Conservation (phyloP, 352 stramenopile species). For the Phytophthora sp. region DNA sequence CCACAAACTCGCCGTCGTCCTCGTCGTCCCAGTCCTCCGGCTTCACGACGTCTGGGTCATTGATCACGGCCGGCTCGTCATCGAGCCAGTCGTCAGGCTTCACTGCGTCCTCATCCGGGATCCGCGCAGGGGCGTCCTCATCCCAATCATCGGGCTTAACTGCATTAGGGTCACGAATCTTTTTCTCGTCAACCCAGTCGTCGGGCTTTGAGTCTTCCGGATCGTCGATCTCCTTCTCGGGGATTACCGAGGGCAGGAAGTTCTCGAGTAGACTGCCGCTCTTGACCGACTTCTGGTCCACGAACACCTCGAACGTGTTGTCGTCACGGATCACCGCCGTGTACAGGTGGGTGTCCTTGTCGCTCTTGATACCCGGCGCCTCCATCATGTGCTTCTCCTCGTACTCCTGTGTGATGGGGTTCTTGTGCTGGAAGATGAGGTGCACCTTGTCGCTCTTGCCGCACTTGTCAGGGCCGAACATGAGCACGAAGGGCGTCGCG, state of each 20-base stretch:
- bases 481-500: constrained; percentile 92
- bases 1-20: constrained; percentile 91
- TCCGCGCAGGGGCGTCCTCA: constrained; percentile 87
- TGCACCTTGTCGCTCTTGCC: constrained; percentile 94
- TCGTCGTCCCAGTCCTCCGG: constrained; percentile 96
- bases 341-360: constrained; percentile 92
- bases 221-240: constrained; percentile 93
- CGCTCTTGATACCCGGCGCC: constrained; percentile 77
- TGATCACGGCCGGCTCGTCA: constrained; percentile 76
- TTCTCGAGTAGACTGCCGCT: constrained; percentile 84
- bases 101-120: constrained; percentile 84
- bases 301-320: constrained; percentile 93
- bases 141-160: constrained; percentile 94
- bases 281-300: constrained; percentile 87
- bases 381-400: constrained; percentile 95
- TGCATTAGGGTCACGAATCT: constrained; percentile 89
- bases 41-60: constrained; percentile 80
- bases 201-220: constrained; percentile 90
- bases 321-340: constrained; percentile 91
- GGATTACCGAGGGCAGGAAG: constrained; percentile 87
- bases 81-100: constrained; percentile 94
- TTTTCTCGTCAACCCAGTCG: constrained; percentile 92
- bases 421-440: constrained; percentile 96
- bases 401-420: constrained; percentile 90
- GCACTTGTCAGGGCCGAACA: constrained; percentile 97